Evolutionary conservation across 2,329 filamentous ascomycete species (phyloP), one percentile per base, ranked within the genome.

Genomic region (Clarireedia paspali): DNA sequence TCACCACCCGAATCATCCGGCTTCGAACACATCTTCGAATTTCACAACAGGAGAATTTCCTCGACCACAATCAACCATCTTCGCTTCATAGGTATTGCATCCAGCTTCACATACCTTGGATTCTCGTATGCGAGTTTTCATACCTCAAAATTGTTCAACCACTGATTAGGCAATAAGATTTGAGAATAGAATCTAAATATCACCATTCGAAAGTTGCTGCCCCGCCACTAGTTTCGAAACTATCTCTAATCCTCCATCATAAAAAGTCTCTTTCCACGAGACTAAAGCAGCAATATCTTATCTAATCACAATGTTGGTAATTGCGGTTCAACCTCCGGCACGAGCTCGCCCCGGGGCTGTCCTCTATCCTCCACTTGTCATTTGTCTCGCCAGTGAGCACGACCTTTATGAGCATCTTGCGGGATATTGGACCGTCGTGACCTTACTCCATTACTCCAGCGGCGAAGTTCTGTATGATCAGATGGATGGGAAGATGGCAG

Each of bases 241-340:
- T 10, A 30, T 12, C 15, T 20, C 39, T 20, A 50, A 12, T 50
- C n/a, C n/a, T 17, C 30, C 42, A 24, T 6, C 9, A 44, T 14
- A n/a, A n/a, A 34, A 36, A 20, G 40, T 20, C 26, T 54, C 20
- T 23, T 44, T 7, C 20, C 30, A 39, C n/a, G 23, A 27, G 14
- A 42, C 26, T 14, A 34, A 36, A 44, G 12, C 24, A 23, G n/a
- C 36, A 36, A 55, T 44, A 42, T 10, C 5, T 27, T 4, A n/a
- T 23, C 20, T 6, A 55, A 34, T 26, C 26, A 55, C 6, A 30
- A 55, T 55, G 52, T 55, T 55, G 38, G 36, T 50, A 40, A 50
- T 68, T 15, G 63, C 62, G 42, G 63, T 68, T 46, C 67, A 67
- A 54, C 66, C 67, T 45, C 61, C 64, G 20, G 53, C 56, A n/a